Evolutionary conservation across 75 land plant genomes (phyloP), one percentile per base, ranked within the genome.

Genomic region (Sequoia sempervirens): DNA sequence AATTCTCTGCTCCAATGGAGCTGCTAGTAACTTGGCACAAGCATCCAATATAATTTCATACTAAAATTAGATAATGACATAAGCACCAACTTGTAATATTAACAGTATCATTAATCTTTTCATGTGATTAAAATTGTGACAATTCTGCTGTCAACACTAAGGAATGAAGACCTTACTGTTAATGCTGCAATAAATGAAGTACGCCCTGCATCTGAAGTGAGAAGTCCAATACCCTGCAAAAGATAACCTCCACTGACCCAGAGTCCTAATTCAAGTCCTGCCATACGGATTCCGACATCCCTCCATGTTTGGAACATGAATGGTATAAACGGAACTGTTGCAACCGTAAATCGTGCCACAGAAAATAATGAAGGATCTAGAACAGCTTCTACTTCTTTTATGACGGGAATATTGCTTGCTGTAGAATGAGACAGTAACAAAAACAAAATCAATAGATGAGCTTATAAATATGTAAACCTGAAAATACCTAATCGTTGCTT

Each of bases 121-220:
- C 0, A 45, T 43, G 45, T 8, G 41, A 40, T 43, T 9, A 76
- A 26, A 41, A 38, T 76, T 76, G 11, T 7, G 13, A 56, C 3
- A 78, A 34, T 56, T 36, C 50, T 81, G 9, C 70, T 37, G 41
- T n/a, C 28, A 86, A 43, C 34, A 13, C n/a, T 5, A 69, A n/a
- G 56, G 30, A 54, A 41, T n/a, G 61, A 79, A 80, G 36, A 80
- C 13, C 89, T 85, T 91, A 96, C 97, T 5, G 97, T 95, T 84
- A 93, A 90, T 52, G 93, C 88, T 76, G 96, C 89, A 3, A 96
- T 79, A 74, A 96, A 96, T 80, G 98, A 88, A 47, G 95, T 92
- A 75, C 93, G 95, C 15, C 97, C 95, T 82, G 97, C 98, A 86
- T 95, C 95, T 74, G 97, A 92, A 69, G 97, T 95, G 41, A 91